A percentile compares a stretch with the other conserved stretches of the same genome.
Evolutionary conservation across 2,329 filamentous ascomycete species (phyloP).

Genomic region (Colletotrichum godetiae): DNA sequence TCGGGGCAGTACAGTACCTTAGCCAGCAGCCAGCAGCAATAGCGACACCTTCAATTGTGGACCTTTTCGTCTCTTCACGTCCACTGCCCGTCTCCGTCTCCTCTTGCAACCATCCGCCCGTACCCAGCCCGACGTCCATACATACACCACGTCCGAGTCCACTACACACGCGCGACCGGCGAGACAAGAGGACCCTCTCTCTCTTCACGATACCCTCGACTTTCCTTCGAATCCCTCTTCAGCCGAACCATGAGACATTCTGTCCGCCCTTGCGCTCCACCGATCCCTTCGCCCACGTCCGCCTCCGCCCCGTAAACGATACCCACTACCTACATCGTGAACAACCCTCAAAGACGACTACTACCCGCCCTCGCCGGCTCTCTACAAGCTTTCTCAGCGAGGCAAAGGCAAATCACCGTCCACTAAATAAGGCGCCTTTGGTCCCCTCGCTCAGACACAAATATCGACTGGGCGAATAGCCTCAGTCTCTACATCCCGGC

Average conservation of each 20-base stretch:
- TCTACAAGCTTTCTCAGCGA: not conserved
- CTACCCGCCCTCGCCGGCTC: not conserved
- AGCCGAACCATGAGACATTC: slow-evolving; percentile 26
- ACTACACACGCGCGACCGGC: slow-evolving; percentile 4
- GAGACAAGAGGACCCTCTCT: slow-evolving; percentile 16
- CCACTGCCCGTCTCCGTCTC: slow-evolving; percentile 19
- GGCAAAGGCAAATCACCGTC: not conserved
- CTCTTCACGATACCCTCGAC: slow-evolving; percentile 26
- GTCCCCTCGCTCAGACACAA: not conserved
- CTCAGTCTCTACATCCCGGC: slow-evolving; percentile 35
- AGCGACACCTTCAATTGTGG: not conserved
- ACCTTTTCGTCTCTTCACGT: not conserved
- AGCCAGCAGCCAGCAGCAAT: too few species aligned
- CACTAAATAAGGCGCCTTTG: not conserved
- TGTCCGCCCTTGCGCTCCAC: not conserved
- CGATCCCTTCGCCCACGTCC: slow-evolving; percentile 9
- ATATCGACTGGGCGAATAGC: slow-evolving; percentile 11
- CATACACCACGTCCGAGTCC: slow-evolving; percentile 19
- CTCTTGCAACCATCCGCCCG: not conserved
- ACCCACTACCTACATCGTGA: not conserved
- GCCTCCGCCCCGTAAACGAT: slow-evolving; percentile 16
- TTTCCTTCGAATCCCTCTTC: not conserved
- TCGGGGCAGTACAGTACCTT: not conserved
- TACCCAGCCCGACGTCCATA: not conserved
- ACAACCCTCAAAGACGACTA: not conserved